phyloP scores from a whole-genome alignment of 2,329 filamentous ascomycete genomes.

The Sarocladium brachiariae region DNA sequence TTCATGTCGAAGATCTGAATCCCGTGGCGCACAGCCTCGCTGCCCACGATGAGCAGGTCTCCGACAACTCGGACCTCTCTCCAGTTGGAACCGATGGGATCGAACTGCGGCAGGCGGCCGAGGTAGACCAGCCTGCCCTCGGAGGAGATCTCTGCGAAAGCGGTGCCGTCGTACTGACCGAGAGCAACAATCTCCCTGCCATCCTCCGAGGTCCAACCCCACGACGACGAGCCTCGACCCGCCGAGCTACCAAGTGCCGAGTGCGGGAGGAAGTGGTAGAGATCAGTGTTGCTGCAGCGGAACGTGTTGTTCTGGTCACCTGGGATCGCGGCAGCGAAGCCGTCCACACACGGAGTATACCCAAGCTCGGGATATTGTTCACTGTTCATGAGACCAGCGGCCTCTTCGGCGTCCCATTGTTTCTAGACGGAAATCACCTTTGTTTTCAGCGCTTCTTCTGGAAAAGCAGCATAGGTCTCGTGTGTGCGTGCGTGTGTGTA shows the following conservation, averaged over 20 bases:
- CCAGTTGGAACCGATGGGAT: constrained; percentile 28
- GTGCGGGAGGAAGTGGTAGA: constrained; percentile 50
- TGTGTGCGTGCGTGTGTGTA: too few relatives aligned
- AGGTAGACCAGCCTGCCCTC: constrained; percentile 36
- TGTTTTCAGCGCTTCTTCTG: too few relatives aligned
- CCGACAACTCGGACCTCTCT: constrained; percentile 29
- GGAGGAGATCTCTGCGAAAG: constrained; percentile 36
- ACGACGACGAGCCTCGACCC: constrained; percentile 31
- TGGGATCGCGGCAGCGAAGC: constrained; percentile 35
- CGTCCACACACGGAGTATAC: constrained; percentile 33
- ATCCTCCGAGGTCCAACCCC: constrained; percentile 34
- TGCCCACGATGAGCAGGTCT: constrained; percentile 26
- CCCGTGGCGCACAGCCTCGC: constrained; percentile 39
- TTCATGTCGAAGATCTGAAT: constrained; percentile 58
- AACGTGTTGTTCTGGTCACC: constrained; percentile 42
- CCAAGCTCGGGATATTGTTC: constrained; percentile 29
- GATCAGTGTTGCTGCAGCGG: constrained; percentile 40
- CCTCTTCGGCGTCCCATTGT: constrained; percentile 26
- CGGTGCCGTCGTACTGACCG: constrained; percentile 37
- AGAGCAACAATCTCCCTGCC: constrained; percentile 39
- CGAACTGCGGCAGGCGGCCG: constrained; percentile 33
- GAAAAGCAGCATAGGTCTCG: too few relatives aligned
- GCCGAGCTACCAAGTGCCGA: constrained; percentile 40
- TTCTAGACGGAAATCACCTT: constrained; percentile 15
- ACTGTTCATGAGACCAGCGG: constrained; percentile 27